Base-by-base conservation (phyloP, 1,284 basidiomycete species). In the Puccinia horiana region DNA sequence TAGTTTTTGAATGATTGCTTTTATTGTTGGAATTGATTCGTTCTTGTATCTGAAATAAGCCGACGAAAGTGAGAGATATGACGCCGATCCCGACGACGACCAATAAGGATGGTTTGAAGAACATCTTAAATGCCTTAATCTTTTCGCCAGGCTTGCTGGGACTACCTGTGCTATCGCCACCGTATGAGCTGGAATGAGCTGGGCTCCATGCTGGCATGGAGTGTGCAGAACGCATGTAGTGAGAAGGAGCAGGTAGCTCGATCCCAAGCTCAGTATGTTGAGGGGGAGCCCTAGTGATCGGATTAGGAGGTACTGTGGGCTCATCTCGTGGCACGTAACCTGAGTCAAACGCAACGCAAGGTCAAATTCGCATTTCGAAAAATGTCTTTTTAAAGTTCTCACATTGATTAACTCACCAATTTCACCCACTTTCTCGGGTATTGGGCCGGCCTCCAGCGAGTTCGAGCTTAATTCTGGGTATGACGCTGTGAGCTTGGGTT, bases 351-450 rank as follows among this genome's bases (percentile, higher is more conserved):
- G 44, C 8, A 73, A 32, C 2, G 26, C n/a, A 23, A 32, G n/a
- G 3, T 69, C 40, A 65, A 35, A 32, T 63, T 42, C 52, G 26
- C 9, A 37, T 40, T 20, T 37, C 47, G 11, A n/a, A 26, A 47
- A 52, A 79, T 35, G n/a, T 26, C 9, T 58, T n/a, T 47, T 42
- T 5, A 42, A n/a, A n/a, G 1, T 42, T 47, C 11, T 35, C 37
- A 32, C 16, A 16, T 40, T 16, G 61, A 20, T 12, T 8, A 29
- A 29, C 67, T 26, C 40, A 80, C 78, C 78, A 58, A 80, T 73
- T 40, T 80, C 78, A 14, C 78, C 78, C 20, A 80, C 78, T 73
- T 80, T 80, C 29, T 56, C n/a, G 37, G 78, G 78, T 35, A 80
- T 23, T 40, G 78, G 78, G 23, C 67, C 54, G 70, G 78, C 69